Percentiles rank a stretch among this genome's conserved stretches.
Conservation (phyloP, 331 rosid genomes). For the Quercus tomentella region DNA sequence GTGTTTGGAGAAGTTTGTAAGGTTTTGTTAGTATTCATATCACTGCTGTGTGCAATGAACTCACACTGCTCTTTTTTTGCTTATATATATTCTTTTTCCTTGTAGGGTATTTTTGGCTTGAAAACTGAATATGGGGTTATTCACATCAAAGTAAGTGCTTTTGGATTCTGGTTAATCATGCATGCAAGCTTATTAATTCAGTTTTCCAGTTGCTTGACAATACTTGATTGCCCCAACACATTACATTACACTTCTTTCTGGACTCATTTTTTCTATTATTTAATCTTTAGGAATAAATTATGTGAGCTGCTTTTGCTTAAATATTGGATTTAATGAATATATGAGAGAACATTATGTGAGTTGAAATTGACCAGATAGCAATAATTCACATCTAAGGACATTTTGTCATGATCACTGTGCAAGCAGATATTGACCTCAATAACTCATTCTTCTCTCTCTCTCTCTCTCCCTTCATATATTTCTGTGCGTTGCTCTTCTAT, state of each 20-base stretch:
- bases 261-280: background rate
- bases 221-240: background rate
- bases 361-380: background rate
- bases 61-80: conserved; percentile 6
- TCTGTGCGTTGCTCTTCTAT: too few species aligned
- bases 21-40: background rate
- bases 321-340: background rate
- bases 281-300: background rate
- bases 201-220: background rate
- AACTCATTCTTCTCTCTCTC: background rate
- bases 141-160: conserved; percentile 48
- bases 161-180: conserved; percentile 8
- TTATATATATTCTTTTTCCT: conserved; percentile 2
- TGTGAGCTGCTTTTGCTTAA: background rate
- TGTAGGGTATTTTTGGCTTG: conserved; percentile 67
- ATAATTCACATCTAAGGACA: background rate
- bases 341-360: background rate
- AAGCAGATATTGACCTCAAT: background rate
- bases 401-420: background rate
- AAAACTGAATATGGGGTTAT: conserved; percentile 65
- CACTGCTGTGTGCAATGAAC: background rate
- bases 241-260: background rate
- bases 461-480: too few species aligned
- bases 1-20: background rate
- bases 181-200: background rate